Evolutionary conservation across 495 filamentous ascomycete species (phyloP).

Genomic region (Neurospora sp.): DNA sequence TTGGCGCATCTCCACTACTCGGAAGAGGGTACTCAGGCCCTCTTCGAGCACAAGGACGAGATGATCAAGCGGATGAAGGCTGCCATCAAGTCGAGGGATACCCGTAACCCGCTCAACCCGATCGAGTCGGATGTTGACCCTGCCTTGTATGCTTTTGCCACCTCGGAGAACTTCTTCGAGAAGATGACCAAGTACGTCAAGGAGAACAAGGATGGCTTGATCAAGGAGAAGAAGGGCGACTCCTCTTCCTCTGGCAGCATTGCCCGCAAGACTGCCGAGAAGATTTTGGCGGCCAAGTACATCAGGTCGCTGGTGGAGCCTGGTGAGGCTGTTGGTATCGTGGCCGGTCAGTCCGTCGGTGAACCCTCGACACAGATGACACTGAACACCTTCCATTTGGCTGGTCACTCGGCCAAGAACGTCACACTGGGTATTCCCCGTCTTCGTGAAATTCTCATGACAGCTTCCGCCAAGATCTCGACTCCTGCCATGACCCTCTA

Average conservation of each 20-base stretch:
- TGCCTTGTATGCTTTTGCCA: conserved; percentile 67
- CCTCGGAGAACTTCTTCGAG: conserved; percentile 75
- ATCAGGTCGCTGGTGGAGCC: conserved; percentile 88
- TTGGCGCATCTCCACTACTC: conserved; percentile 38
- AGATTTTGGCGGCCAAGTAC: conserved; percentile 82
- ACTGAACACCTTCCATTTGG: conserved; percentile 99
- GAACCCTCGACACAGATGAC: conserved; percentile 99
- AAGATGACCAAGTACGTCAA: conserved; percentile 58
- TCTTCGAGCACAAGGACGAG: conserved; percentile 39
- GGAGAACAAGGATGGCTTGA: conserved; percentile 60
- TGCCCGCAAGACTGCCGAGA: conserved; percentile 67
- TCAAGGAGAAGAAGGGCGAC: conserved; percentile 62
- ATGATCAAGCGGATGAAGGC: conserved; percentile 75
- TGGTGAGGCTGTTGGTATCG: conserved; percentile 95
- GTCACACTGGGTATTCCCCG: conserved; percentile 97
- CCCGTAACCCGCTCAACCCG: conserved; percentile 61
- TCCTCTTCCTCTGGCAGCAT: conserved; percentile 22
- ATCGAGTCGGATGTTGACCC: conserved; percentile 65
- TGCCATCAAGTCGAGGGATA: conserved; percentile 57
- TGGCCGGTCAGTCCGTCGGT: conserved; percentile 91
- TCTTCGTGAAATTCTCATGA: conserved; percentile 97
- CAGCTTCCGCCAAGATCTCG: conserved; percentile 74
- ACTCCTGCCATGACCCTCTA: conserved; percentile 89
- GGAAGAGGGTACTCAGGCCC: conserved; percentile 22
- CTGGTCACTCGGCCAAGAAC: conserved; percentile 96